Evolutionary conservation across 1,284 basidiomycete genomes (phyloP), one percentile per base, ranked within the genome.

Genomic region (Ustilago esculenta): DNA sequence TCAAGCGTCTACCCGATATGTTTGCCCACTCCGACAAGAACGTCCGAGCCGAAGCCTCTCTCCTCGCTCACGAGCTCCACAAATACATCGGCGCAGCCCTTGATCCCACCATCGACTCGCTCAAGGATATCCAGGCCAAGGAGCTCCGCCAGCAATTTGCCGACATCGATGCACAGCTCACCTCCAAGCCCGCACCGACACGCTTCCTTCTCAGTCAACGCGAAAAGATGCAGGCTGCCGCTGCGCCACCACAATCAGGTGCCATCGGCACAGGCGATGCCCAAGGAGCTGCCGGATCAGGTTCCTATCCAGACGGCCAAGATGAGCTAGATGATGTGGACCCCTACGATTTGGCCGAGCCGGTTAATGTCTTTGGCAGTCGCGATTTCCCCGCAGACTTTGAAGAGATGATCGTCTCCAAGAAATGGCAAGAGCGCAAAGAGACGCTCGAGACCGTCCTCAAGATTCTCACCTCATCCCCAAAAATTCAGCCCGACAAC

Each of bases 401-500:
- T 30, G 72, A 80, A 47, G 85, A 89, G 6, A 85, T 87, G 54
- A 85, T 98, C 48, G 87, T 88, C 12, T 97, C 94, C 4, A 89
- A 91, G 0, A 98, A 98, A 83, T 99, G 96, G 96, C 97, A 98
- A 82, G 96, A 99, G 71, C 88, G 96, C 25, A 94, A 97, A 76
- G 80, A 84, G 49, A 91, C 88, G 2, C 84, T 98, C 47, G 94
- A 97, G 72, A 91, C 92, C 40, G 86, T 96, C 34, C 85, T 89
- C 55, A 87, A 88, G 14, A 84, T 92, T 17, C 84, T 98, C 32
- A 87, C 87, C 48, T 84, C 87, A 15, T 88, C 90, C 12, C 89
- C 90, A 9, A 88, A 90, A 57, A 90, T 98, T 72, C 88, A 89
- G 71, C 86, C 87, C 1, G 85, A 90, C 17, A 90, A 90, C 77